Evolutionary conservation across 768 basidiomycete species (phyloP), one percentile per base, ranked within the genome.

Genomic region (Auriscalpium microsporum): DNA sequence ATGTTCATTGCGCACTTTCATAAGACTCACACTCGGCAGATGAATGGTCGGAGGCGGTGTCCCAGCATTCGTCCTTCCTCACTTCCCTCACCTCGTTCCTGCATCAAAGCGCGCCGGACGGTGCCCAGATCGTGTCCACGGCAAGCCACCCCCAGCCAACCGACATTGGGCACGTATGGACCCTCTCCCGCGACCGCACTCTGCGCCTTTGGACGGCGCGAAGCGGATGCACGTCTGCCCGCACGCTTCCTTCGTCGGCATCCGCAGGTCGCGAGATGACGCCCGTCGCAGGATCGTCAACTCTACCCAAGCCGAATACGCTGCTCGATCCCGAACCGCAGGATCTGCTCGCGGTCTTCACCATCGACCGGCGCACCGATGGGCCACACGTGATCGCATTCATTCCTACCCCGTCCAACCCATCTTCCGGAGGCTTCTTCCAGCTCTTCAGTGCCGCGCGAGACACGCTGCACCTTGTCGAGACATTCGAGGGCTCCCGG

Each of bases 201-300:
- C 74, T 98, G 44, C 80, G 92, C 40, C 74, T 89, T 45, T 97
- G 94, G 94, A 86, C 87, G 59, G 77, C 84, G 33, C 81, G 85
- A 67, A 74, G 81, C 53, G 84, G 84, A 45, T 86, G 89, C 65
- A 77, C 86, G n/a, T 78, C 83, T 34, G 79, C 80, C 35, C 84
- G 79, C 64, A 68, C 72, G 10, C 69, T 88, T 45, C 73, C 79
- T 10, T 65, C 66, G 34, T 55, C 66, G 23, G 58, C 66, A n/a
- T 67, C 70, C 0, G 47, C 58, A 37, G 61, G 56, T 55, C 68
- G 69, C 58, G 69, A 68, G 56, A 56, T 62, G 14, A 67, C 72
- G 3, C 66, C 71, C 51, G 67, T 58, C 16, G 67, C 70, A 36
- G 64, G 66, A 45, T 56, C 71, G 13, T 63, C 69, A 36, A 64